A percentile compares a stretch with the other conserved stretches of the same genome.
These are phyloP conservation scores for Mimosa bimucronata DNA, from an alignment of 306 rosid species.

Conservation along the genomic window DNA sequence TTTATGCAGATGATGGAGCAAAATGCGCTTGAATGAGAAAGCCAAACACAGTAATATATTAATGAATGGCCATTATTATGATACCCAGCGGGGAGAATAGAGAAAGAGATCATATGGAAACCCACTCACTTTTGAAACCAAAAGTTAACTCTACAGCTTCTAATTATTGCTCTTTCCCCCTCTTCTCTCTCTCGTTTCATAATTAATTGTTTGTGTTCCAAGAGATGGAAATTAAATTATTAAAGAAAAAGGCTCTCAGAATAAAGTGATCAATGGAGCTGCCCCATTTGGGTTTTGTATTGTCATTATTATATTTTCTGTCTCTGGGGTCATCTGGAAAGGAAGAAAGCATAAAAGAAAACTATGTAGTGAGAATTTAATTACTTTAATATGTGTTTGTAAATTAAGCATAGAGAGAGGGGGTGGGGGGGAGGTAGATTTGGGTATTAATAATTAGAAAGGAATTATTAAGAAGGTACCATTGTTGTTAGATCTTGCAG, in stretches of 20 bases:
- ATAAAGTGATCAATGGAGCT: neutral
- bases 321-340: neutral
- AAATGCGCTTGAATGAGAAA: conserved; percentile 25
- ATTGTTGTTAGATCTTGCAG: conserved; percentile 42
- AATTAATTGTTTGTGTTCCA: neutral
- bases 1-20: conserved; percentile 29
- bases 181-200: neutral
- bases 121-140: conserved; percentile 23
- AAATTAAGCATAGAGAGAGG: too few relatives aligned
- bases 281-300: neutral
- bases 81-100: neutral
- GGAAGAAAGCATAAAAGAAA: neutral
- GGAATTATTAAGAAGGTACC: conserved; percentile 30
- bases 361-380: too few relatives aligned
- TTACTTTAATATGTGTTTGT: neutral
- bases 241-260: neutral
- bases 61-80: neutral
- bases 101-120: conserved; percentile 19
- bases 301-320: neutral
- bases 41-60: neutral
- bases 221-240: neutral
- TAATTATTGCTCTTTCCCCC: neutral
- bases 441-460: neutral
- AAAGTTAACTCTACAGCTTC: neutral
- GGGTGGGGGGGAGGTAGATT: too few relatives aligned